phyloP scores from a whole-genome alignment of 148 eudicot genomes.

The Camellia granthamiana region DNA sequence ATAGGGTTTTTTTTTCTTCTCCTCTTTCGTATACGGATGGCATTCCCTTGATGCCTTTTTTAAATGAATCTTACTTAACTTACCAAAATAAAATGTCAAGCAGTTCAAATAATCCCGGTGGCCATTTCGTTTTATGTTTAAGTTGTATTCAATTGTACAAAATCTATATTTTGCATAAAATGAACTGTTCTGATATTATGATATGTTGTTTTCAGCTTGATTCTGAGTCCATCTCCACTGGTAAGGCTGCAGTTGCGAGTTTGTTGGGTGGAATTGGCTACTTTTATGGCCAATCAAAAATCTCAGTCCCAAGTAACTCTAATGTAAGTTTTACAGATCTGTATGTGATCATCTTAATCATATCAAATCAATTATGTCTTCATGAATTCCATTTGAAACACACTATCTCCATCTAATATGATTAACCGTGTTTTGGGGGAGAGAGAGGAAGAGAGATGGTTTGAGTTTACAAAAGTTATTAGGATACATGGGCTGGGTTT shows the following conservation, averaged over 20 bases:
- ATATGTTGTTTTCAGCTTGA: conserved; percentile 52
- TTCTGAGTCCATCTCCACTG: conserved; percentile 50
- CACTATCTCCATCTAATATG: not conserved
- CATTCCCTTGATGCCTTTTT: too few species aligned
- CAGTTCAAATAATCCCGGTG: not conserved
- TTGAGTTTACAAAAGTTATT: not conserved
- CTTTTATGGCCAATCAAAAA: conserved; percentile 94
- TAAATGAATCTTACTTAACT: not conserved
- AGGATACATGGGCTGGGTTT: not conserved
- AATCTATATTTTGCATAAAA: not conserved
- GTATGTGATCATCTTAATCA: not conserved
- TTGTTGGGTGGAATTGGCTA: conserved; percentile 96
- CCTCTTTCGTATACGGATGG: too few species aligned
- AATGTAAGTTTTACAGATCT: conserved; percentile 47
- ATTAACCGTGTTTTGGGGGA: not conserved
- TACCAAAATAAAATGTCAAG: not conserved
- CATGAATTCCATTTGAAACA: not conserved
- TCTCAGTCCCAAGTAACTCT: conserved; percentile 54
- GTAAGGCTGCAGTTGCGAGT: conserved; percentile 83
- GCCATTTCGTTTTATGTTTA: not conserved
- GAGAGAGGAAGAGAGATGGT: not conserved
- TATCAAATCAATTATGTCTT: not conserved
- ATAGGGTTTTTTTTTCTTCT: too few species aligned
- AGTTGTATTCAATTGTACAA: not conserved
- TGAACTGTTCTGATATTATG: conserved; percentile 9